Evolutionary conservation across 2,329 filamentous ascomycete genomes (phyloP).

Genomic region (Curvularia sp.): DNA sequence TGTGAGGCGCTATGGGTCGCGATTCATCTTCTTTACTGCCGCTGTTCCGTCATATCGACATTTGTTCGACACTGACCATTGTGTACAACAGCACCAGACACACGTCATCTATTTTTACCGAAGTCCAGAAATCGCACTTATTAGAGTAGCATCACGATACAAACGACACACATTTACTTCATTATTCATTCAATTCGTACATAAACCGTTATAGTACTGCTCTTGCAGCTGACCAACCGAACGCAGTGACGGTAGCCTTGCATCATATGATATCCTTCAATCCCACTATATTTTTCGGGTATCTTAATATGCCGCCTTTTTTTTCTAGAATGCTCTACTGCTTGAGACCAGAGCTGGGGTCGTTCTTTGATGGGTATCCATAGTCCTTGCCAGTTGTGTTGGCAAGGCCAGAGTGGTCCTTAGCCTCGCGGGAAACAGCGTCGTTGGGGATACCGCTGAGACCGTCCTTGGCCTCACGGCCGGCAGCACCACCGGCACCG

Average conservation of each 20-base stretch:
- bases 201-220: conserved; percentile 14
- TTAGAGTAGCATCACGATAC: background rate
- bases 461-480: conserved; percentile 67
- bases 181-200: conserved; percentile 18
- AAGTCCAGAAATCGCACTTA: background rate
- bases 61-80: background rate
- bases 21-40: background rate
- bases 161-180: background rate
- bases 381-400: conserved; percentile 54
- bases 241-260: conserved; percentile 18
- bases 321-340: conserved; percentile 17
- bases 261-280: conserved; percentile 13
- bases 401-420: conserved; percentile 50
- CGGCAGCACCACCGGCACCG: conserved; percentile 62
- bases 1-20: background rate
- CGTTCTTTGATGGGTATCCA: conserved; percentile 52
- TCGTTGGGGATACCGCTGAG: conserved; percentile 66
- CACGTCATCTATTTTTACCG: background rate
- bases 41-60: background rate
- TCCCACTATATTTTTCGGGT: conserved; percentile 10
- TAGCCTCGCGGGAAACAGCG: conserved; percentile 59
- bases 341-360: conserved; percentile 43
- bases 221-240: conserved; percentile 23
- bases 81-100: background rate
- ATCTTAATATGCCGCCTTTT: conserved; percentile 6